Base-by-base conservation (phyloP, 257 asterid species). In the Solanum paucissectum region DNA sequence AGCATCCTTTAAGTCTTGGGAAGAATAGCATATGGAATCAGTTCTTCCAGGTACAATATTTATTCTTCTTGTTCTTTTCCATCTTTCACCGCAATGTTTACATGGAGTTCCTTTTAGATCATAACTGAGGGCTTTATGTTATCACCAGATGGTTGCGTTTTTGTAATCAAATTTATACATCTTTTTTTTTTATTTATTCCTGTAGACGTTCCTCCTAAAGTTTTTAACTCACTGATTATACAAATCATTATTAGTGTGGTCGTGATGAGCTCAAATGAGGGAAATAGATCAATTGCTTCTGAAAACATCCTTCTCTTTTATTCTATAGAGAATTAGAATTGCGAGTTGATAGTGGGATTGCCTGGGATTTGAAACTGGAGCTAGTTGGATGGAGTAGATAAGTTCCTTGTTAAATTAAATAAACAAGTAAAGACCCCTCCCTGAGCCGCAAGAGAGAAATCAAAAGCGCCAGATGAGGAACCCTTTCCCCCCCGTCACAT, bases 1-100 rank as follows among this genome's bases (percentile, higher is more conserved):
- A 96, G 89, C 99, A 96, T 91, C 99, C 99, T 87, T 91, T 96
- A 85, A 94, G 98, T 89, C 98, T 95, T 84, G 98, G 98, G 88
- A 93, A 95, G 90, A 93, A 94, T 69, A 96, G 99, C 92, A 84
- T 96, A 88, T 96, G 99, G 99, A 95, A 96, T 91, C 96, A 94
- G 86, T 96, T 94, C 91, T 96, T 96, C 90, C 96, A 96, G 99
- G 98, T 95, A 91, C 87, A 40, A 16, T 32, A 21, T 52, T 77
- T 27, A 11, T 81, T 73, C 86, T 87, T 58, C 73, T 81, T 46
- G 62, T 25, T 77, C 64, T 25, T 77, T 77, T 77, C 36, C 84
- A 42, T 12, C 84, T 77, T 42, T 42, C 37, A 77, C 64, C 5
- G 1, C 82, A 40, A 40, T 2, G 21, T 77, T 38, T 76, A 44